Base-by-base conservation (phyloP, 208 protist species). In the Wallacemonas collosoma region DNA sequence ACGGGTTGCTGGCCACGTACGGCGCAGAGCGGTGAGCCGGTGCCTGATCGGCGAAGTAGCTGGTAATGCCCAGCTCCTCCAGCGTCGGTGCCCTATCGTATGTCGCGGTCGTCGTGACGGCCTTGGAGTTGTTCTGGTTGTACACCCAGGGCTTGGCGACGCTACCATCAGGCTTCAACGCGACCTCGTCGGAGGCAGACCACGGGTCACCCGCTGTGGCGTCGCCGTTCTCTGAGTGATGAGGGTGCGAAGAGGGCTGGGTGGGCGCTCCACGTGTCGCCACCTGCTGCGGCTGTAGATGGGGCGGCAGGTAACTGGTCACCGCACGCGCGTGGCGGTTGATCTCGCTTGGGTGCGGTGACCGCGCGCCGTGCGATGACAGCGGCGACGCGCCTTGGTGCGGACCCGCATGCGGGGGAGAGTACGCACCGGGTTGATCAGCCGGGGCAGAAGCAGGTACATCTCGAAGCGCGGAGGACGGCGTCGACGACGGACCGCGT, bases 31-130 rank as follows among this genome's bases (percentile, higher is more conserved):
- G 51, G 36, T 47, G 69, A 63, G 67, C 57, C 4, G 51, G 8
- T 2, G 54, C 50, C 54, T 78, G 62, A 39, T 66, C 68, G 2
- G 36, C 64, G 53, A 82, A 82, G 64, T 80, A 82, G 17, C 69
- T 79, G 1, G 72, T 76, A 39, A 86, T 79, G 38, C 81, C 81
- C 40, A 86, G 71, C 67, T 86, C 76, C 73, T 86, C 68, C 26
- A 86, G 65, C 14, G 81, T 86, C 2, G 81, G 81, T n/a, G 76
- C 60, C 38, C 68, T 65, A 2, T 64, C 76, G 12, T 65, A 68
- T 17, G 39, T 64, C 26, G 64, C 66, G 60, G 61, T 55, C 5
- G 68, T 71, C 3, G 58, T 53, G 15, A 77, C 77, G n/a, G 62
- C 15, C 54, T 79, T 74, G 4, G 35, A 38, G 45, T 79, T 82